Evolutionary conservation across 352 stramenopile species (phyloP).

Genomic region (Elongisporangium anandrum): DNA sequence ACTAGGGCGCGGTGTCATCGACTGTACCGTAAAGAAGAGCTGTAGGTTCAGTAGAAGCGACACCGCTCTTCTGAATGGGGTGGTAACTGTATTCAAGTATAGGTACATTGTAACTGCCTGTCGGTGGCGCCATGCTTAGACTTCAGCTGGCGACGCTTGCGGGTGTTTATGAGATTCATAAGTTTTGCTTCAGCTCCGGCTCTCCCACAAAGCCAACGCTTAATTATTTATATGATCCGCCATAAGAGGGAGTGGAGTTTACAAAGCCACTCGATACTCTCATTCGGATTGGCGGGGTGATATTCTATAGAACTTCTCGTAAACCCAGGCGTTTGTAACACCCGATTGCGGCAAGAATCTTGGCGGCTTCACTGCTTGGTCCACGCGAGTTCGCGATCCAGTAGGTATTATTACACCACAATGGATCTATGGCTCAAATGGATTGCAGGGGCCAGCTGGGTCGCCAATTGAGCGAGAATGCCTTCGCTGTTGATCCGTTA

Average conservation of each 20-base stretch:
- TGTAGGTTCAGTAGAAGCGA: neutral
- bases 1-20: neutral
- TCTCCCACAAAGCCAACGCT: neutral
- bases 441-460: neutral
- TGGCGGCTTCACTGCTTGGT: neutral
- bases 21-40: too few species aligned
- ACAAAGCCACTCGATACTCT: neutral
- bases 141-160: neutral
- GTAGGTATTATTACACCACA: neutral
- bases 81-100: neutral
- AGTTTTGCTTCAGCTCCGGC: neutral
- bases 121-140: neutral
- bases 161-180: neutral
- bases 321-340: neutral
- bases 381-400: neutral
- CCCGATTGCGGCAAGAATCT: neutral
- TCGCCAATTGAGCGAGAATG: neutral
- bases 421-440: neutral
- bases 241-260: neutral
- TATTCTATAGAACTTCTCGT: neutral
- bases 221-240: too few species aligned
- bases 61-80: neutral
- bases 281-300: neutral
- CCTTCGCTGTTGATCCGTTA: neutral
- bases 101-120: neutral